These are phyloP conservation scores for Plasmopara viticola DNA, from an alignment of 352 stramenopile species.

Conservation along the genomic window DNA sequence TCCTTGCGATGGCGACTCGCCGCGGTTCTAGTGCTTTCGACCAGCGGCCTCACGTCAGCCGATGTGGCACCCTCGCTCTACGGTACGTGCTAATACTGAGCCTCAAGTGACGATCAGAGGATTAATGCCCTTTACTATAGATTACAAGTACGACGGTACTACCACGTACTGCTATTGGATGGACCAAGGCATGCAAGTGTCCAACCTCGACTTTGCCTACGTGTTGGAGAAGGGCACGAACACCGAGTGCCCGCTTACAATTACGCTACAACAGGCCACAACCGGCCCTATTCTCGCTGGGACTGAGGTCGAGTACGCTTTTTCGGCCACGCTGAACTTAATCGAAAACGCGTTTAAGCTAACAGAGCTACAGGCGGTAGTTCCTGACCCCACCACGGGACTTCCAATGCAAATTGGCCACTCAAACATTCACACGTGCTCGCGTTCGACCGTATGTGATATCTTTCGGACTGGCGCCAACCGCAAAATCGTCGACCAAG, in stretches of 20 bases:
- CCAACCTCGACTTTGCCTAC: conserved; percentile 67
- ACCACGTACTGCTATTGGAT: conserved; percentile 83
- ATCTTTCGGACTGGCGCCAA: conserved; percentile 60
- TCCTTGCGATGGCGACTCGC: conserved; percentile 17
- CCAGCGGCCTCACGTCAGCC: conserved; percentile 14
- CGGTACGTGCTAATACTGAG: conserved; percentile 27
- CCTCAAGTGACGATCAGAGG: conserved; percentile 4
- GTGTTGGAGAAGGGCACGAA: conserved; percentile 38
- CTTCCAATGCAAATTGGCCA: conserved; percentile 63
- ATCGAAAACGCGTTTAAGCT: conserved; percentile 61
- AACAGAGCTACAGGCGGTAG: conserved; percentile 45
- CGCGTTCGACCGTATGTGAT: conserved; percentile 59
- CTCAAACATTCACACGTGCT: conserved; percentile 73
- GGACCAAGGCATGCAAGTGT: conserved; percentile 63
- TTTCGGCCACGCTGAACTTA: conserved; percentile 71
- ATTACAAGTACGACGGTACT: conserved; percentile 67
- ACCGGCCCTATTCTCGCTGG: conserved; percentile 24
- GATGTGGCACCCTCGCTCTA: conserved; percentile 43
- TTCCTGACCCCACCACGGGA: conserved; percentile 46
- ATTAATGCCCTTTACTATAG: conserved; percentile 15
- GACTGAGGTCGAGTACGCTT: conserved; percentile 52
- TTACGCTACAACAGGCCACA: conserved; percentile 47
- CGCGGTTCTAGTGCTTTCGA: conserved; percentile 17
- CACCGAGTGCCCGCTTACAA: conserved; percentile 49
- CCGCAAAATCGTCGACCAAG: conserved; percentile 61